Evolutionary conservation across 2,329 filamentous ascomycete species (phyloP).

Genomic region (Chaetomium globosum): DNA sequence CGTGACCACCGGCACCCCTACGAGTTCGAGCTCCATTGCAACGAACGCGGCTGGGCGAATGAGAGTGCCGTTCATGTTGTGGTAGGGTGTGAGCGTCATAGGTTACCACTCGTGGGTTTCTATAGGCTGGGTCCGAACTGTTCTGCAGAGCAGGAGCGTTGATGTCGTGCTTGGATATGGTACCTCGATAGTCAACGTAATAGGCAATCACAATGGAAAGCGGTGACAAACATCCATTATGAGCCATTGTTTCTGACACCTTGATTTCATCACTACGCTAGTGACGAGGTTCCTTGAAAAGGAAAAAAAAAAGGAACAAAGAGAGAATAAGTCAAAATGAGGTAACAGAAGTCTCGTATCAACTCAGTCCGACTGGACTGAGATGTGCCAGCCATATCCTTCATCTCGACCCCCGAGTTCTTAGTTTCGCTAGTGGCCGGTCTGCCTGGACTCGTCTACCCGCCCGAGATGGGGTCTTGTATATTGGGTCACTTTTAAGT

Average conservation of each 20-base stretch:
- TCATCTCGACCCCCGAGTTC: neutral
- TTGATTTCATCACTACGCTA: too few species aligned
- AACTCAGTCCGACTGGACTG: too few species aligned
- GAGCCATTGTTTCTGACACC: neutral
- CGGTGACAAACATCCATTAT: neutral
- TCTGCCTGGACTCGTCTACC: too few species aligned
- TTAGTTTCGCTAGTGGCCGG: neutral
- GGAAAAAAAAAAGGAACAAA: neutral
- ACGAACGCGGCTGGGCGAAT: slow-evolving; percentile 14
- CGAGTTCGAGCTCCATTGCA: neutral
- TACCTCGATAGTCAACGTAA: neutral
- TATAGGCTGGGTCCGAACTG: neutral
- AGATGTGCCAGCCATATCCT: too few species aligned
- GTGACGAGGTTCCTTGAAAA: neutral
- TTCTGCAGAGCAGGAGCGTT: neutral
- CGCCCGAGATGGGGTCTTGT: neutral
- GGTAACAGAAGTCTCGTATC: too few species aligned
- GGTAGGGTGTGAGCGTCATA: neutral
- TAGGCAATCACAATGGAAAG: neutral
- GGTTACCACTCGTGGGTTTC: neutral
- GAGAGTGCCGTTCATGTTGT: slow-evolving; percentile 16
- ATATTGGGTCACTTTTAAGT: neutral
- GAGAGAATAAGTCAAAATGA: too few species aligned
- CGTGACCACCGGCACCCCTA: neutral
- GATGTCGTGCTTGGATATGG: neutral